Base-by-base conservation (phyloP, 1,284 basidiomycete genomes). In the Cutaneotrichosporon sp. region DNA sequence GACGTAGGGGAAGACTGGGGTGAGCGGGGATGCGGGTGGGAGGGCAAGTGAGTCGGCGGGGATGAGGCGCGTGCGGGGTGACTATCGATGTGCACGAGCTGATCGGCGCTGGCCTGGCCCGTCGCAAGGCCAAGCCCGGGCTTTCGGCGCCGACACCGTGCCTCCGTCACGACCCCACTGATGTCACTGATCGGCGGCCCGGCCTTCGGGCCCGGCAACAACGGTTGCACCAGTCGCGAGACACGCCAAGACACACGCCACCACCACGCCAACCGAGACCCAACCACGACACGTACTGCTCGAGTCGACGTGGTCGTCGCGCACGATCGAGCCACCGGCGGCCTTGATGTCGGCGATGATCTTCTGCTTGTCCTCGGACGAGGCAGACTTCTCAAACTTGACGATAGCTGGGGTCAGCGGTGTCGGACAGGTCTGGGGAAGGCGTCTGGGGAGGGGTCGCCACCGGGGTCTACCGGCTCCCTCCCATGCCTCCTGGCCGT, bases 1-100 rank as follows among this genome's bases (percentile, higher is more conserved):
- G 50, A 70, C 63, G 65, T 73, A 76, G 8, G 76, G 74, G 65
- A 74, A 66, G 70, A 78, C 76, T 77, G 58, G 10, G 11, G 43
- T 55, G 22, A 58, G 58, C 34, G 31, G 14, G 38, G 20, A 3
- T 6, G 11, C 20, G 5, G 1, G 42, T 31, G 7, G 18, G 8
- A 56, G 18, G n/a, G n/a, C n/a, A n/a, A n/a, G n/a, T n/a, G n/a
- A n/a, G n/a, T n/a, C n/a, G n/a, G n/a, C n/a, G n/a, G n/a, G 29
- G 29, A 9, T 5, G 52, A 38, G 9, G 24, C 29, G 25, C 11
- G 14, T 27, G 7, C 14, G 24, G 18, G 27, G 27, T 22, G 24
- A 11, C 49, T 27, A 31, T 14, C 8, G 3, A 46, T 4, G 43
- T 45, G 43, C 36, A 45, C n/a, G 43, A 22, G 18, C 38, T 8